Evolutionary conservation across 1,284 basidiomycete species (phyloP), one percentile per base, ranked within the genome.

Genomic region (Tetrapyrgos nigripes): DNA sequence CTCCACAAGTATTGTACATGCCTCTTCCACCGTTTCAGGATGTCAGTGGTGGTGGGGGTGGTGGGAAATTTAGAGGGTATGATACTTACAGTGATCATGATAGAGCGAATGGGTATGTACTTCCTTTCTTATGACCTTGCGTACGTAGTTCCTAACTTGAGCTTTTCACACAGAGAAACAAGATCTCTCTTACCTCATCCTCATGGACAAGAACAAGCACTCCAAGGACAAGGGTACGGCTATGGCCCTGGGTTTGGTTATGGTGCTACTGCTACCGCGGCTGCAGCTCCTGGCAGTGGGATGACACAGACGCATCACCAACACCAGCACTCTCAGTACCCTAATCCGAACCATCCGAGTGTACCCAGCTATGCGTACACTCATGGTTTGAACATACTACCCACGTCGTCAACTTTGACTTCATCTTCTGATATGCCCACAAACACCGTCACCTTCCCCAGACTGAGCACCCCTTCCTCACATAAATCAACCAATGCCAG

Each of bases 1-100:
- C 19, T 14, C 59, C 48, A 8, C 37, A 60, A 40, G 43, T 60
- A 9, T 45, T 60, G n/a, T 31, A 57, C 9, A 49, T 60, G 26
- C 59, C 59, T 3, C 23, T 60, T 17, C 29, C 43, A 21, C 37
- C 46, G 21, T 43, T 37, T 10, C 47, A 57, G 27, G 59, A 56
- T 21, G 50, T 57, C 17, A 43, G 46, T 13, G 27, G 49, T 21
- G 44, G 50, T 24, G 31, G 47, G 55, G 8, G 4, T 4, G 37
- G 14, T n/a, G n/a, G n/a, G n/a, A n/a, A n/a, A n/a, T n/a, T n/a
- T n/a, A n/a, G n/a, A n/a, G n/a, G n/a, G n/a, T n/a, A n/a, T n/a
- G n/a, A n/a, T n/a, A n/a, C n/a, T n/a, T n/a, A n/a, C n/a, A n/a
- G n/a, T n/a, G n/a, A n/a, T n/a, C n/a, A n/a, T n/a, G n/a, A n/a